Evolutionary conservation across 495 filamentous ascomycete genomes (phyloP).

Genomic region (Usnea hakonensis): DNA sequence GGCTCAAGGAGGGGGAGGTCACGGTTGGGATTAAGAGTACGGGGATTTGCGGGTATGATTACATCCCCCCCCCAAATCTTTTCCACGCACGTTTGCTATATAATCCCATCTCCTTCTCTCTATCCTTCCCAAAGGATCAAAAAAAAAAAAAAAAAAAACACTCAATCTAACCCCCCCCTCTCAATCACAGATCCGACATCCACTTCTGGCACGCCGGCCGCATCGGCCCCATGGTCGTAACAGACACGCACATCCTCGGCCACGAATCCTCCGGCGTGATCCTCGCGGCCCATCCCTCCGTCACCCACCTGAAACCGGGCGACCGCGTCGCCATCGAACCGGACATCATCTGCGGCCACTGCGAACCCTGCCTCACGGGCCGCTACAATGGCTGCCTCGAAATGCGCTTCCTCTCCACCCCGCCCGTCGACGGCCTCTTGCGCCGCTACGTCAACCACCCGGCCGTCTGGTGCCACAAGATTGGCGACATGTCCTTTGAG

Average conservation of each 20-base stretch:
- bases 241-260: slow-evolving; percentile 36
- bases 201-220: slow-evolving; percentile 47
- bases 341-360: slow-evolving; percentile 71
- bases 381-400: slow-evolving; percentile 77
- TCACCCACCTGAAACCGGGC: slow-evolving; percentile 53
- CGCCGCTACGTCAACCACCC: slow-evolving; percentile 70
- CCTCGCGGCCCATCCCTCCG: slow-evolving; percentile 36
- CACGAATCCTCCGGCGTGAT: slow-evolving; percentile 41
- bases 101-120: background rate
- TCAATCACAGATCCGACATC: slow-evolving; percentile 58
- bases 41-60: slow-evolving; percentile 47
- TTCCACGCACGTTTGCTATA: too few species aligned
- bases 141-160: background rate
- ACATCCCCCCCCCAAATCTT: background rate
- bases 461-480: slow-evolving; percentile 75
- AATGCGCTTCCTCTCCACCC: slow-evolving; percentile 79
- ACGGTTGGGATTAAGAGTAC: slow-evolving; percentile 43
- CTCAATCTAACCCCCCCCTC: background rate
- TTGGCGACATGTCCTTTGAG: slow-evolving; percentile 59
- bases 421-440: slow-evolving; percentile 68
- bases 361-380: slow-evolving; percentile 62
- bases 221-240: slow-evolving; percentile 32
- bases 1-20: slow-evolving; percentile 61
- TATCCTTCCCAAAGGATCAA: too few species aligned
- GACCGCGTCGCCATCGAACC: slow-evolving; percentile 73